phyloP scores from a whole-genome alignment of 2,329 filamentous ascomycete species.

The Trichoderma aggressivum region DNA sequence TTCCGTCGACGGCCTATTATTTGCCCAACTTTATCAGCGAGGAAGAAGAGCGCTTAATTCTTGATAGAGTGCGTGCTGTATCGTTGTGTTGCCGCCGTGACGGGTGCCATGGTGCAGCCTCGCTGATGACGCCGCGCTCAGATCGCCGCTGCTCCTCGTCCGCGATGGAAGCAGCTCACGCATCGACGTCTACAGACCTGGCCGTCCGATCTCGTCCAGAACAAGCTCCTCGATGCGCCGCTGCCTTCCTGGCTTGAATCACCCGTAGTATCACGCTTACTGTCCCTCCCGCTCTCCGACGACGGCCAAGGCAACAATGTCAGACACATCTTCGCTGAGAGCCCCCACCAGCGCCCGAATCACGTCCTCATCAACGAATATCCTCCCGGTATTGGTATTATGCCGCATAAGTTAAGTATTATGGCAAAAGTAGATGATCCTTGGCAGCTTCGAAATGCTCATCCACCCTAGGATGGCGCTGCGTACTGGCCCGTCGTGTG shows the following conservation, averaged over 20 bases:
- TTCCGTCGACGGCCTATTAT: slow-evolving; percentile 73
- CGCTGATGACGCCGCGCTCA: slow-evolving; percentile 25
- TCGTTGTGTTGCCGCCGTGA: background rate
- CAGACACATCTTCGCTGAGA: slow-evolving; percentile 52
- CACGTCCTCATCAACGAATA: slow-evolving; percentile 96
- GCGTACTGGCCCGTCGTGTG: slow-evolving; percentile 88
- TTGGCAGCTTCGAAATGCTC: slow-evolving; percentile 27
- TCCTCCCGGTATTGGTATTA: slow-evolving; percentile 82
- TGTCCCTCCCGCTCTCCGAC: slow-evolving; percentile 44
- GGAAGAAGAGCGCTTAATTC: slow-evolving; percentile 67
- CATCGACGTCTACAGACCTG: slow-evolving; percentile 88
- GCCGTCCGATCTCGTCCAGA: slow-evolving; percentile 76
- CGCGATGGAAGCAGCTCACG: slow-evolving; percentile 82
- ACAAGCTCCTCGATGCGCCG: slow-evolving; percentile 70
- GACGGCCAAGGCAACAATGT: slow-evolving; percentile 7
- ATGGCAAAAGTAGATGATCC: slow-evolving; percentile 16
- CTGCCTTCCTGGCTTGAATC: slow-evolving; percentile 72
- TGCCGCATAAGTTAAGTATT: slow-evolving; percentile 73
- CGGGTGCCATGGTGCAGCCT: background rate
- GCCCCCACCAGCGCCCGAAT: slow-evolving; percentile 76
- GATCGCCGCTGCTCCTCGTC: slow-evolving; percentile 64
- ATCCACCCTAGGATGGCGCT: slow-evolving; percentile 61
- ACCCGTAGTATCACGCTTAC: slow-evolving; percentile 63
- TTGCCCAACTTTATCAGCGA: slow-evolving; percentile 77
- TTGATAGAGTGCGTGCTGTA: slow-evolving; percentile 62